Evolutionary conservation across 2,329 filamentous ascomycete genomes (phyloP).

Genomic region (Penicillium griseofulvum): DNA sequence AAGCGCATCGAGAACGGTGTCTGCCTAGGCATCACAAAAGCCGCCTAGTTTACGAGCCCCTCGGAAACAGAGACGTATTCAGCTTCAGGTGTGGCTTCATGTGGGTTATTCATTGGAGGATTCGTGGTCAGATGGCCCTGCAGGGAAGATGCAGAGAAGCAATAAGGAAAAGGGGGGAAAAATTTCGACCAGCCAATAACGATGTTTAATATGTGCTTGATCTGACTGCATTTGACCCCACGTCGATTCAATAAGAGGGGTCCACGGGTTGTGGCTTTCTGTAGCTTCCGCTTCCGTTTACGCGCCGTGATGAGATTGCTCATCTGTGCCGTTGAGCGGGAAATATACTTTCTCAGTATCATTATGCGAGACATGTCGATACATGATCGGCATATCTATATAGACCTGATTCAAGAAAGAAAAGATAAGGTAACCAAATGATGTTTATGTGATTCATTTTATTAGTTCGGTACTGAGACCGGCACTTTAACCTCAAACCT

Average conservation of each 20-base stretch:
- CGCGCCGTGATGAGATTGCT: background rate
- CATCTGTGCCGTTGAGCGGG: background rate
- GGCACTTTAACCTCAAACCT: background rate
- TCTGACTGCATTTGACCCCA: background rate
- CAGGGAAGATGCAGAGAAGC: slow-evolving; percentile 8
- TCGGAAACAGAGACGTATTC: no score
- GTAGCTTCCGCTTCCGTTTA: background rate
- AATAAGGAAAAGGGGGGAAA: background rate
- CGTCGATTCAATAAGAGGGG: background rate
- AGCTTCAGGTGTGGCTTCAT: background rate
- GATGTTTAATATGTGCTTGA: background rate
- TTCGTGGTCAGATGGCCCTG: background rate
- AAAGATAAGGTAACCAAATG: no score
- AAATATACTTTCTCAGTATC: background rate
- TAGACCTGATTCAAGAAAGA: background rate
- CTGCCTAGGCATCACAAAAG: background rate
- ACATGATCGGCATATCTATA: background rate
- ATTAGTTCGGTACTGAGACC: background rate
- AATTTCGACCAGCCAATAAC: background rate
- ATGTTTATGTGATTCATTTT: no score
- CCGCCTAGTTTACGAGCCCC: background rate
- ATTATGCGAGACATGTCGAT: background rate
- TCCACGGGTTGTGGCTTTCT: background rate
- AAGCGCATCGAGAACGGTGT: background rate
- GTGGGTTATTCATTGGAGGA: background rate